Evolutionary conservation across 139 green algal species (phyloP).

Genomic region (Edaphochlamys debaryana): DNA sequence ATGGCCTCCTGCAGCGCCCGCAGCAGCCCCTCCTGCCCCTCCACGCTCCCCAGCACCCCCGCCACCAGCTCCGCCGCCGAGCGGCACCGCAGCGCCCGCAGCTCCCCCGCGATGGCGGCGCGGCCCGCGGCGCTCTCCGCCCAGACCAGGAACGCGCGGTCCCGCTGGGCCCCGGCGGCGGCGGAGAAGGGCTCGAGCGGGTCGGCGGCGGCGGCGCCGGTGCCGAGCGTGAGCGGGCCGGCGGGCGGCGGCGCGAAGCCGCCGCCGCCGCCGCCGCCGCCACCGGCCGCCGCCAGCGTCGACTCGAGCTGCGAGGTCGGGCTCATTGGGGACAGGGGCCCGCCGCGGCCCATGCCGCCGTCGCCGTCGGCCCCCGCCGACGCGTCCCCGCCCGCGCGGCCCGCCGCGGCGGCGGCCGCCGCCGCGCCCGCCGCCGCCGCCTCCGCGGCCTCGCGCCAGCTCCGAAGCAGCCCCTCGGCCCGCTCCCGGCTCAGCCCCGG

Average conservation of each 20-base stretch:
- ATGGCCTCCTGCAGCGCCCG: conserved; percentile 28
- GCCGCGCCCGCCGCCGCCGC: background rate
- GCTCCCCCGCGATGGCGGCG: conserved; percentile 69
- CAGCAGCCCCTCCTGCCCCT: conserved; percentile 46
- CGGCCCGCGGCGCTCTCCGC: conserved; percentile 69
- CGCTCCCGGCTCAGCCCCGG: conserved; percentile 29
- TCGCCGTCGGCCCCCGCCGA: too few species aligned
- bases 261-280: too few species aligned
- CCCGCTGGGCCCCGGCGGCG: conserved; percentile 35
- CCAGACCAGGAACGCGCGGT: conserved; percentile 79
- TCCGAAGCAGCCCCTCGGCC: conserved; percentile 27
- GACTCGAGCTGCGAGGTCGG: background rate
- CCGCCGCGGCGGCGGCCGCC: background rate
- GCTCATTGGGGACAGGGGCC: background rate
- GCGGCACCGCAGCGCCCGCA: conserved; percentile 66
- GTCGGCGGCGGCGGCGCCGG: background rate
- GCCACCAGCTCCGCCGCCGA: conserved; percentile 50
- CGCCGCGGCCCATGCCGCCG: too few species aligned
- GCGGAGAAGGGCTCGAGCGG: background rate
- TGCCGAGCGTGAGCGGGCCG: too few species aligned
- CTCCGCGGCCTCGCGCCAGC: conserved; percentile 25
- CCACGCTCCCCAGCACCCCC: conserved; percentile 31
- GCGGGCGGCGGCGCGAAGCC: background rate
- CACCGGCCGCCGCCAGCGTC: background rate
- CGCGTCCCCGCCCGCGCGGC: too few species aligned